Evolutionary conservation across 2,329 filamentous ascomycete species (phyloP).

Genomic region (Ascochyta pisi): DNA sequence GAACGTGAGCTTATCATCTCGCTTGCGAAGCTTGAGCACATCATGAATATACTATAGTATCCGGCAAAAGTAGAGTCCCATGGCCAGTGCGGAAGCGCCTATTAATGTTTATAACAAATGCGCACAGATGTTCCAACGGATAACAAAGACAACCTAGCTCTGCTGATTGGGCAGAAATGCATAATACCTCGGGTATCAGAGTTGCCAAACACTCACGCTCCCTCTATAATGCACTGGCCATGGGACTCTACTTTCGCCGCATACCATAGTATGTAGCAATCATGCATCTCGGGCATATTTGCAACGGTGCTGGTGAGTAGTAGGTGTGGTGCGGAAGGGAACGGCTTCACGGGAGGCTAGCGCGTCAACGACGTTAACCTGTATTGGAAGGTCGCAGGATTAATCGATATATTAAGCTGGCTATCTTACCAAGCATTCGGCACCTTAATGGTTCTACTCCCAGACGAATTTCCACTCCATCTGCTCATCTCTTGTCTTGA

Average conservation of each 20-base stretch:
- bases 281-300: background rate
- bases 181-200: no score
- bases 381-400: background rate
- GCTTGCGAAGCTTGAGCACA: conserved; percentile 27
- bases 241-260: no score
- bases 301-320: background rate
- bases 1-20: conserved; percentile 15
- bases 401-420: background rate
- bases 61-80: no score
- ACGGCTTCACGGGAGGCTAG: background rate
- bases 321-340: background rate
- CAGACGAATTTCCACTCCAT: conserved; percentile 33
- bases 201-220: no score
- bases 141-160: no score
- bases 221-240: no score
- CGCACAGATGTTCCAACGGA: no score
- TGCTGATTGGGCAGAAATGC: no score
- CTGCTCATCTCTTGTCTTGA: conserved; percentile 15
- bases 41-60: conserved; percentile 17
- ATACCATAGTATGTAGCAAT: no score
- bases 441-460: conserved; percentile 5
- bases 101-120: no score
- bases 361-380: background rate
- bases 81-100: no score
- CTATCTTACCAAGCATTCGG: background rate